Evolutionary conservation across 495 filamentous ascomycete species (phyloP).

Genomic region (Niebla homalea): DNA sequence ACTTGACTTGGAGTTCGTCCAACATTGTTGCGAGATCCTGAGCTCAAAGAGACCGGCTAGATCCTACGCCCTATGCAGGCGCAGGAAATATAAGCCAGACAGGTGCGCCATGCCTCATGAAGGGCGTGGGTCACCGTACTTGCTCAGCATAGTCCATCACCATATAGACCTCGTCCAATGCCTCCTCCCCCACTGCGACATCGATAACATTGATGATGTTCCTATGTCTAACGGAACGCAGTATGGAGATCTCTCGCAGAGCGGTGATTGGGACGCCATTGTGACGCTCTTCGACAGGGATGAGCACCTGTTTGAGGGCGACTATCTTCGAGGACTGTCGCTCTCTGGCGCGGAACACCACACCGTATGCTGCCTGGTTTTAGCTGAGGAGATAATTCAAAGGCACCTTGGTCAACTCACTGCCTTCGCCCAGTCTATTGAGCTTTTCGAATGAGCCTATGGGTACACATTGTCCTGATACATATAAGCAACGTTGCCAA

Average conservation of each 20-base stretch:
- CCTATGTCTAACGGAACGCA: constrained; percentile 27
- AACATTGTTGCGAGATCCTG: constrained; percentile 35
- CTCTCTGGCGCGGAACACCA: constrained; percentile 30
- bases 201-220: constrained; percentile 34
- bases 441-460: constrained; percentile 27
- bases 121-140: constrained; percentile 26
- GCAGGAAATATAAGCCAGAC: constrained; percentile 34
- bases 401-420: constrained; percentile 14
- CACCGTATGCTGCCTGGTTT: constrained; percentile 25
- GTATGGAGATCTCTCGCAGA: constrained; percentile 32
- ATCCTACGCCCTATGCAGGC: constrained; percentile 25
- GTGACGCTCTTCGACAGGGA: constrained; percentile 28
- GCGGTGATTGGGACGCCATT: constrained; percentile 35
- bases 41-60: constrained; percentile 19
- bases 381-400: not conserved
- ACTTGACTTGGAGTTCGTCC: constrained; percentile 30
- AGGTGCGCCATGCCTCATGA: constrained; percentile 26
- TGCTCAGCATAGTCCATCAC: constrained; percentile 39
- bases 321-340: constrained; percentile 23
- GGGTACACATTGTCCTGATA: constrained; percentile 25
- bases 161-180: constrained; percentile 32
- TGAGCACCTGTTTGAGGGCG: constrained; percentile 32
- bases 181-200: constrained; percentile 27
- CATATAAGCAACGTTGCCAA: not conserved
- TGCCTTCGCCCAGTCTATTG: constrained; percentile 32